Evolutionary conservation across 768 basidiomycete species (phyloP).

Genomic region (Agrocybe praecox): DNA sequence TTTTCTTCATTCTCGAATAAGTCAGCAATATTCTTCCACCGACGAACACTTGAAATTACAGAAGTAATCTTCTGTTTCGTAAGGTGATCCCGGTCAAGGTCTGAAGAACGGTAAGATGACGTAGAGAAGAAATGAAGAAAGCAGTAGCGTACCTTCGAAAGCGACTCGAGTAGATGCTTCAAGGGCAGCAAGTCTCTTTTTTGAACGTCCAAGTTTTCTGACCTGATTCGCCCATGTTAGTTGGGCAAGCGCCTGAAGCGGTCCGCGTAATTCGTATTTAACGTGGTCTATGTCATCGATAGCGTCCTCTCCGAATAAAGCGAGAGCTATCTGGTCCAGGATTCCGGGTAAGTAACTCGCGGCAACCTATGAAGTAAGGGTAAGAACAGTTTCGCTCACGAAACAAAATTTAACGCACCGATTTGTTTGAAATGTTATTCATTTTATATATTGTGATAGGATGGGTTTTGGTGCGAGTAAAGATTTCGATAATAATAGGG

Average conservation of each 20-base stretch:
- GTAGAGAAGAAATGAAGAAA: neutral
- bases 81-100: slow-evolving; percentile 8
- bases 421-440: neutral
- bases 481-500: neutral
- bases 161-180: slow-evolving; percentile 1
- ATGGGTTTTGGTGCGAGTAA: no score
- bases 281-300: neutral
- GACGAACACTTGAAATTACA: slow-evolving; percentile 17
- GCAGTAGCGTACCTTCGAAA: neutral
- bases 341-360: neutral
- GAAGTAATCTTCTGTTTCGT: slow-evolving; percentile 9
- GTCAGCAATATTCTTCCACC: slow-evolving; percentile 20
- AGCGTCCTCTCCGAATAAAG: neutral
- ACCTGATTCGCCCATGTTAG: neutral
- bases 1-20: slow-evolving; percentile 1
- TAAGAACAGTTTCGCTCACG: no score
- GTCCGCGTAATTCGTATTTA: neutral
- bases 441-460: no score
- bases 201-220: neutral
- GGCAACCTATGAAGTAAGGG: neutral
- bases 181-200: neutral
- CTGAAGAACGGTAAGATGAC: slow-evolving; percentile 9
- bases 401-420: no score
- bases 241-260: neutral
- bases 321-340: neutral